A percentile compares a stretch with the other conserved stretches of the same genome.
Conservation (phyloP, 2,329 filamentous ascomycete species). For the Colletotrichum phormii region DNA sequence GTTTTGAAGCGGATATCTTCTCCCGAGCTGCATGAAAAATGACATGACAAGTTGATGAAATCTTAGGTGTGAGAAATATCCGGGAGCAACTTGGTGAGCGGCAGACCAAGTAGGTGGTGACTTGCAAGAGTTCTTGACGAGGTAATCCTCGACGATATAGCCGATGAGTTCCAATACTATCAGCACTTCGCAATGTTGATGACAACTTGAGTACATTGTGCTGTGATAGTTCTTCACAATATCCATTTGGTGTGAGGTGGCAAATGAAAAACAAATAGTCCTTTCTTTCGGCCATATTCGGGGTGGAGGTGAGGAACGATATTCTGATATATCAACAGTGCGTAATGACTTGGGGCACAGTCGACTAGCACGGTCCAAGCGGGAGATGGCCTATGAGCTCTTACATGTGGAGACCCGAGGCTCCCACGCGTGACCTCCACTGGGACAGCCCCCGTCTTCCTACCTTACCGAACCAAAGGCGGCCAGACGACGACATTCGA, state of each 20-base stretch:
- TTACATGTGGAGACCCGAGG: constrained; percentile 4
- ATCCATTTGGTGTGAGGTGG: too few relatives aligned
- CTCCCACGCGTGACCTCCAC: constrained; percentile 20
- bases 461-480: neutral
- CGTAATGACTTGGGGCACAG: neutral
- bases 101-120: neutral
- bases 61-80: neutral
- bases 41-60: neutral
- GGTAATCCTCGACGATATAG: neutral
- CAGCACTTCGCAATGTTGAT: neutral
- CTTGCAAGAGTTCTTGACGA: neutral
- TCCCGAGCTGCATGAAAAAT: neutral
- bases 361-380: neutral
- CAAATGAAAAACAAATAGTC: neutral
- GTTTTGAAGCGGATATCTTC: neutral
- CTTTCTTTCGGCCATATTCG: too few relatives aligned
- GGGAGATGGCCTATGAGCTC: neutral
- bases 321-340: constrained; percentile 11
- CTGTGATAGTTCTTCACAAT: neutral
- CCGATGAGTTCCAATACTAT: neutral
- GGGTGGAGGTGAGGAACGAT: neutral
- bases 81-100: neutral
- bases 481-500: constrained; percentile 16
- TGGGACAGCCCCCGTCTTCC: constrained; percentile 7
- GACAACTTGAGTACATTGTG: neutral